Evolutionary conservation across 2,329 filamentous ascomycete genomes (phyloP).

Genomic region (Claviceps sp.): DNA sequence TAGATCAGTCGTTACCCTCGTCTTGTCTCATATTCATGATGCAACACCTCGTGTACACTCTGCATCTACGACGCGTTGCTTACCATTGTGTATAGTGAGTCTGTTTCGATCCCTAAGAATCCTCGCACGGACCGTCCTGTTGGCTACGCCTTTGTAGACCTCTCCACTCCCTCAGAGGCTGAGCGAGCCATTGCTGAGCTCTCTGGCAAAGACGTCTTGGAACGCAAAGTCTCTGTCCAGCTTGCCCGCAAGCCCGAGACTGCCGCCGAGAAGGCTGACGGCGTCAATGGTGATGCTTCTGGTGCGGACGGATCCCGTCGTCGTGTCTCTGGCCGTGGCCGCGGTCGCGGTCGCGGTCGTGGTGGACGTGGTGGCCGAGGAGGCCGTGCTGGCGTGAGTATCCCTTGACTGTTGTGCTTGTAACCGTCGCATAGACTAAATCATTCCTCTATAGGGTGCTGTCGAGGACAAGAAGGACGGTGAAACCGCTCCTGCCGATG

Average conservation of each 20-base stretch:
- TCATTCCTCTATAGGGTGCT: slow-evolving; percentile 14
- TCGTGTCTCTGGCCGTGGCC: slow-evolving; percentile 49
- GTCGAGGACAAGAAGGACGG: slow-evolving; percentile 34
- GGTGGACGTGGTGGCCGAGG: slow-evolving; percentile 50
- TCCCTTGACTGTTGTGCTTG: slow-evolving; percentile 1
- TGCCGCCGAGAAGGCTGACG: slow-evolving; percentile 61
- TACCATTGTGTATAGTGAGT: slow-evolving; percentile 52
- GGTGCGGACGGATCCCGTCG: slow-evolving; percentile 54
- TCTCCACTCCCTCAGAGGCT: slow-evolving; percentile 86
- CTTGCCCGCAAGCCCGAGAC: slow-evolving; percentile 94
- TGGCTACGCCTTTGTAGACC: slow-evolving; percentile 97
- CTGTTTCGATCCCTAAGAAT: slow-evolving; percentile 98
- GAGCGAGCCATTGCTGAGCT: slow-evolving; percentile 91
- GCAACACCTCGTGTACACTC: not conserved
- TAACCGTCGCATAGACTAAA: slow-evolving; percentile 24
- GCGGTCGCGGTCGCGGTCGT: slow-evolving; percentile 57
- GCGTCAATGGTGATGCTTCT: slow-evolving; percentile 60
- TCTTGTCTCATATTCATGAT: not conserved
- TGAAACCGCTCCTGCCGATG: slow-evolving; percentile 20
- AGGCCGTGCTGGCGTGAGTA: slow-evolving; percentile 29
- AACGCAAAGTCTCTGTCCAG: slow-evolving; percentile 98
- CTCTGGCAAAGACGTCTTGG: slow-evolving; percentile 92
- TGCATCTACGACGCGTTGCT: not conserved
- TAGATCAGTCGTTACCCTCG: not conserved
- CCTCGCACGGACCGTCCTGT: slow-evolving; percentile 96